These are phyloP conservation scores for Elsinoe perseae DNA, from an alignment of 2,329 filamentous ascomycete genomes.

Conservation along the genomic window DNA sequence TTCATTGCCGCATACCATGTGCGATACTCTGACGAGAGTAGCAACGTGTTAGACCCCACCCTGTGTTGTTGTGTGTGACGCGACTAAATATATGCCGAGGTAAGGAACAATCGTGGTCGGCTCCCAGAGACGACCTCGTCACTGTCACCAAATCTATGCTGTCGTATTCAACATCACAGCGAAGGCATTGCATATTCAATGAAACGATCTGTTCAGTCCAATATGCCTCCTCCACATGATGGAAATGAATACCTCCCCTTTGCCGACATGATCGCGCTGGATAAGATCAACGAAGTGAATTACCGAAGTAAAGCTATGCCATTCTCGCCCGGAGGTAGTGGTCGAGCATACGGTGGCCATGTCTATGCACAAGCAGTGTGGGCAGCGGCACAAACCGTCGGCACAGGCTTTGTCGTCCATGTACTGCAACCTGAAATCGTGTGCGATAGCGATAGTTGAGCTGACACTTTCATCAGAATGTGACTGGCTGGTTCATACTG, in stretches of 20 bases:
- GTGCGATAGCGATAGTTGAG: neutral
- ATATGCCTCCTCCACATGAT: slow-evolving; percentile 17
- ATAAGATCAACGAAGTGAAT: slow-evolving; percentile 35
- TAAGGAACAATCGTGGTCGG: neutral
- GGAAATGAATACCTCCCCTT: slow-evolving; percentile 34
- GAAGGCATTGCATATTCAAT: neutral
- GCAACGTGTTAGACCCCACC: neutral
- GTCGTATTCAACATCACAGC: neutral
- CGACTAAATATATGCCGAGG: neutral
- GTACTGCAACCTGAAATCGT: slow-evolving; percentile 27
- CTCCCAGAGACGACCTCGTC: neutral
- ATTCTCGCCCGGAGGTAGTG: slow-evolving; percentile 37
- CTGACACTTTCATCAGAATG: slow-evolving; percentile 35
- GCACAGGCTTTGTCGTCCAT: slow-evolving; percentile 44
- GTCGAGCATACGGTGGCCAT: slow-evolving; percentile 48
- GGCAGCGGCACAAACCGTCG: slow-evolving; percentile 49
- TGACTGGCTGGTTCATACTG: slow-evolving; percentile 47
- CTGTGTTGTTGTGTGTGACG: neutral
- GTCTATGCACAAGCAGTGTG: slow-evolving; percentile 52
- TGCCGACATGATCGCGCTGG: slow-evolving; percentile 35
- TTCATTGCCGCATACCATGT: neutral
- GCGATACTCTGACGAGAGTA: neutral
- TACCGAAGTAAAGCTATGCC: slow-evolving; percentile 35
- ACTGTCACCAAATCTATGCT: neutral
- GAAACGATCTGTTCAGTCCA: neutral